Conservation (phyloP, 495 filamentous ascomycete genomes). For the Neurospora sp. region DNA sequence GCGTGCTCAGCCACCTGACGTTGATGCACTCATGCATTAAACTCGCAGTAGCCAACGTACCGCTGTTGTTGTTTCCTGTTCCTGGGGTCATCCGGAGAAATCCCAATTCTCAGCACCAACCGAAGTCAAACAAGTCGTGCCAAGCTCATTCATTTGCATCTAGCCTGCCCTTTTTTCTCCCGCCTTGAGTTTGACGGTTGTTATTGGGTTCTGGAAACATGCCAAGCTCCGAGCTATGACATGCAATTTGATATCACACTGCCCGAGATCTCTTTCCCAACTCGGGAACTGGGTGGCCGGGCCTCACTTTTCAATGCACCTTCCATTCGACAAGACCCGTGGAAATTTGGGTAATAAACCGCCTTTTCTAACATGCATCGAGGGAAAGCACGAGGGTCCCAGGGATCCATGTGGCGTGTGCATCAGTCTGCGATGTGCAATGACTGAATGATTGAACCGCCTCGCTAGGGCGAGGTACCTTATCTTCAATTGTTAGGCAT, state of each 20-base stretch:
- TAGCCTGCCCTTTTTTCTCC: neutral
- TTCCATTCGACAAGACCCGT: neutral
- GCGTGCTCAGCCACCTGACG: neutral
- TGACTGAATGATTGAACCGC: neutral
- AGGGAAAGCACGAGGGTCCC: neutral
- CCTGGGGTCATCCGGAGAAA: neutral
- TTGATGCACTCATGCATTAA: neutral
- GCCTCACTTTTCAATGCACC: neutral
- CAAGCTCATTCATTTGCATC: neutral
- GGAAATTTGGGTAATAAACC: neutral
- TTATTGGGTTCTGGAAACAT: neutral
- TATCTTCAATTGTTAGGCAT: neutral
- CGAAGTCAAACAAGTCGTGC: neutral
- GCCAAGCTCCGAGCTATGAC: neutral
- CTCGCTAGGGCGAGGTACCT: neutral
- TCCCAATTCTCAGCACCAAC: neutral
- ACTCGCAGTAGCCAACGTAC: neutral
- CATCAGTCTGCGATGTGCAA: neutral
- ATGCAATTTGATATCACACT: neutral
- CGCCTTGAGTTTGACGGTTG: neutral
- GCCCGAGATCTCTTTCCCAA: neutral
- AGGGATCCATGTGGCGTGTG: neutral
- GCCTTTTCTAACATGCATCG: neutral
- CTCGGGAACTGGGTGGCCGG: neutral
- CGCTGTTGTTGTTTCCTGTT: neutral